phyloP scores from a whole-genome alignment of 768 basidiomycete genomes.

The Heimioporus sp. region DNA sequence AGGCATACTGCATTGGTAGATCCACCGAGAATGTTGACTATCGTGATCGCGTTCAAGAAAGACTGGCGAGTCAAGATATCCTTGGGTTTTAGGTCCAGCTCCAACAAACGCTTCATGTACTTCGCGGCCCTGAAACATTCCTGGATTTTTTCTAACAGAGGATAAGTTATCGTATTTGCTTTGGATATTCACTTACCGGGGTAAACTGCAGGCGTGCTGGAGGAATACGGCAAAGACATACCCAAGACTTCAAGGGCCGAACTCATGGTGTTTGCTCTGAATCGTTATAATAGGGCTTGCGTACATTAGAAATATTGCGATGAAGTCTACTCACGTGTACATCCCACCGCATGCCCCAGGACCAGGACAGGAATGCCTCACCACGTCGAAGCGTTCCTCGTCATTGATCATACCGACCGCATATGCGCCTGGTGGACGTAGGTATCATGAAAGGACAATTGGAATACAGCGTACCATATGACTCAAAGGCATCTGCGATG shows the following conservation, averaged over 20 bases:
- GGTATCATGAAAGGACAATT: background rate
- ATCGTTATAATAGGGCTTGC: background rate
- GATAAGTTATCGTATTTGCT: background rate
- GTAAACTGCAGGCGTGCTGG: constrained; percentile 69
- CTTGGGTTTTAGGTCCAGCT: constrained; percentile 78
- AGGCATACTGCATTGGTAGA: constrained; percentile 79
- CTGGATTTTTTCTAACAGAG: constrained; percentile 64
- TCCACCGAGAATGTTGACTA: constrained; percentile 79
- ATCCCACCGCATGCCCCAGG: constrained; percentile 86
- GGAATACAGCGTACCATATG: constrained; percentile 52
- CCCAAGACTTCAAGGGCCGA: constrained; percentile 81
- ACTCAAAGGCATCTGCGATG: constrained; percentile 83
- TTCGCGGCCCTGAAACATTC: constrained; percentile 79
- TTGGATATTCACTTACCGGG: constrained; percentile 43
- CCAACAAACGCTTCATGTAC: constrained; percentile 73
- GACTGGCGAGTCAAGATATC: constrained; percentile 68
- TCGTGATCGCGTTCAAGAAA: constrained; percentile 81
- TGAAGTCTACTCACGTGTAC: constrained; percentile 58
- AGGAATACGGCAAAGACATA: constrained; percentile 81
- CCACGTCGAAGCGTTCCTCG: constrained; percentile 80
- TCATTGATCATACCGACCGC: constrained; percentile 74
- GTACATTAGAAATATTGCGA: background rate
- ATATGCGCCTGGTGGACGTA: constrained; percentile 57
- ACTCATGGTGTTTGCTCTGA: constrained; percentile 85
- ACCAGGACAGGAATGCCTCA: constrained; percentile 83